Conservation (phyloP, 2,329 filamentous ascomycete species). For the Rutstroemia sp. region DNA sequence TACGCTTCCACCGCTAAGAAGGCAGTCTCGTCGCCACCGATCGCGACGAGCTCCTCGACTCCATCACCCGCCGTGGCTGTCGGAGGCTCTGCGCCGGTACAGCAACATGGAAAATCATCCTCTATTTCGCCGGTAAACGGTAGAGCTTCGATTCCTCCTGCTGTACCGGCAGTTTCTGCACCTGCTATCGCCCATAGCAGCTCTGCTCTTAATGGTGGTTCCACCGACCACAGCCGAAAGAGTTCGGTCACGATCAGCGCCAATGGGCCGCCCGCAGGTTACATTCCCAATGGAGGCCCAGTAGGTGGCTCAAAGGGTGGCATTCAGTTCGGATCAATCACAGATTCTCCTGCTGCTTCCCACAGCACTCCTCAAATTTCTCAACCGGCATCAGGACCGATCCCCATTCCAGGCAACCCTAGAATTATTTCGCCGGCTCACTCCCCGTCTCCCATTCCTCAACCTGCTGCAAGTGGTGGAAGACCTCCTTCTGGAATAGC, state of each 20-base stretch:
- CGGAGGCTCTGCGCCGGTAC: constrained; percentile 43
- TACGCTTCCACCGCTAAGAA: constrained; percentile 65
- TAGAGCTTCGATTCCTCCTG: constrained; percentile 63
- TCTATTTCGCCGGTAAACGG: constrained; percentile 79
- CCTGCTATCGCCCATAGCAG: constrained; percentile 57
- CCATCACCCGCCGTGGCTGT: constrained; percentile 48
- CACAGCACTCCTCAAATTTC: constrained; percentile 58
- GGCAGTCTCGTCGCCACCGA: constrained; percentile 51
- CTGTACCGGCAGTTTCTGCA: constrained; percentile 52
- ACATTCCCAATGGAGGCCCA: constrained; percentile 68
- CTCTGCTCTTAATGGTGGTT: constrained; percentile 60
- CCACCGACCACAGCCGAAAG: constrained; percentile 72
- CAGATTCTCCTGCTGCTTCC: constrained; percentile 57
- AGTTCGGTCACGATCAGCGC: constrained; percentile 87
- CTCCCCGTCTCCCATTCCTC: constrained; percentile 89
- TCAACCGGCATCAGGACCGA: constrained; percentile 42
- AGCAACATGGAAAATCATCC: constrained; percentile 56
- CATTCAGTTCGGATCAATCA: constrained; percentile 76
- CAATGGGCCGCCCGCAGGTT: constrained; percentile 67
- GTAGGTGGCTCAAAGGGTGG: constrained; percentile 52
- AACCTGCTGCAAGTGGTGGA: constrained; percentile 65
- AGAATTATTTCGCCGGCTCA: constrained; percentile 76
- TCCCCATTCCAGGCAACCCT: constrained; percentile 58
- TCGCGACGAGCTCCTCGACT: constrained; percentile 50
- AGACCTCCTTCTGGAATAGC: constrained; percentile 71